Conservation (phyloP, 75 land plant genomes). For the Azolla pinnata region DNA sequence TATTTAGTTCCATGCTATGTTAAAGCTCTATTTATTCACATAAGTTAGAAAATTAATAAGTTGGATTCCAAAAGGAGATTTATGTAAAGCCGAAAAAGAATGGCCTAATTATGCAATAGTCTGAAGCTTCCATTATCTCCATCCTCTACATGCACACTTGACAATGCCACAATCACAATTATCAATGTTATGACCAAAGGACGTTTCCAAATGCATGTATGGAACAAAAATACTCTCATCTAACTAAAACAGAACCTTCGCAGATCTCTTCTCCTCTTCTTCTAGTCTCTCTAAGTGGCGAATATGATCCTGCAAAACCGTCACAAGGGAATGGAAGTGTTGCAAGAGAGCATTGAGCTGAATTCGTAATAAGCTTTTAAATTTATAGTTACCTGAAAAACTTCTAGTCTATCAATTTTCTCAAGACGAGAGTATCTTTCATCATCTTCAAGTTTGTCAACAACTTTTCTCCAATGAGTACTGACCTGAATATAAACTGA, state of each 20-base stretch:
- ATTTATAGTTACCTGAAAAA: slow-evolving; percentile 78
- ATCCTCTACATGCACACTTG: too few relatives aligned
- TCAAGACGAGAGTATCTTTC: slow-evolving; percentile 84
- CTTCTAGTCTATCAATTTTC: slow-evolving; percentile 73
- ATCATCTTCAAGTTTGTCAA: slow-evolving; percentile 89
- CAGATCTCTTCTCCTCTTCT: slow-evolving; percentile 70
- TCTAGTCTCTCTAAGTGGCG: slow-evolving; percentile 84
- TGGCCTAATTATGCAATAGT: too few relatives aligned
- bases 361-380: too few relatives aligned
- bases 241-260: slow-evolving; percentile 46
- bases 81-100: too few relatives aligned
- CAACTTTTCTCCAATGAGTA: slow-evolving; percentile 92
- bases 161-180: too few relatives aligned
- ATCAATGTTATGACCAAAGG: too few relatives aligned
- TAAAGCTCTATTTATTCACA: too few relatives aligned
- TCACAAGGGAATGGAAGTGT: background rate
- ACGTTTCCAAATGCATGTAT: too few relatives aligned
- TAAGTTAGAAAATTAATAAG: too few relatives aligned
- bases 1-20: too few relatives aligned
- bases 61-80: too few relatives aligned
- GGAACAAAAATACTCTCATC: background rate
- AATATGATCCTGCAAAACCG: slow-evolving; percentile 63
- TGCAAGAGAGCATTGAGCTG: background rate
- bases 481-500: slow-evolving; percentile 37
- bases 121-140: too few relatives aligned